Evolutionary conservation across 2,329 filamentous ascomycete species (phyloP).

Genomic region (Aspergillus niger): DNA sequence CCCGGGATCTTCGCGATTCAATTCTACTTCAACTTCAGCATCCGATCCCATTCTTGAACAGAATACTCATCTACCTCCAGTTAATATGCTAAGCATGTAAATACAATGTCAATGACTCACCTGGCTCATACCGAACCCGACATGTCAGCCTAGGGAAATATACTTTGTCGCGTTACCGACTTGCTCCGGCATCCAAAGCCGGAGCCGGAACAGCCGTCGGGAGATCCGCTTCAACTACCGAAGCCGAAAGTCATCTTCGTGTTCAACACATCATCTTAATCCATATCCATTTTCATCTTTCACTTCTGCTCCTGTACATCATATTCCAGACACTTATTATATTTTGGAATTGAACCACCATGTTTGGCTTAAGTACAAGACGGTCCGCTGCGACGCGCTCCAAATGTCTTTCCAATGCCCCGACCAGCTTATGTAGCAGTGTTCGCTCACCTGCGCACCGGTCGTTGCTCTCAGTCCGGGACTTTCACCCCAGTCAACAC

Average conservation of each 20-base stretch:
- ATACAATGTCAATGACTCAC: background rate
- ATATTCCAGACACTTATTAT: background rate
- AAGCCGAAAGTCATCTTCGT: constrained; percentile 13
- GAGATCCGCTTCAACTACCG: constrained; percentile 8
- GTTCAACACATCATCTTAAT: constrained; percentile 4
- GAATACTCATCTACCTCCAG: background rate
- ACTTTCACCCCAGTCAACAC: constrained; percentile 33
- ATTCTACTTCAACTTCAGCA: background rate
- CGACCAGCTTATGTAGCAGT: background rate
- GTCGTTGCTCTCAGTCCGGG: constrained; percentile 15
- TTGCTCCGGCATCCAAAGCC: constrained; percentile 27
- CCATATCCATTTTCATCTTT: background rate
- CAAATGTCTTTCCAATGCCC: constrained; percentile 20
- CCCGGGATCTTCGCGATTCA: background rate
- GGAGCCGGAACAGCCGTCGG: constrained; percentile 23
- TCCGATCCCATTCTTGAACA: background rate
- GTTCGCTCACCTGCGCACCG: constrained; percentile 10
- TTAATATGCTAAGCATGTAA: background rate
- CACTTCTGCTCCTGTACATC: background rate
- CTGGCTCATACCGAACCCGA: background rate
- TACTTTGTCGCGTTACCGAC: constrained; percentile 23
- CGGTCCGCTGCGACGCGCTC: constrained; percentile 22
- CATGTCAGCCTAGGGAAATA: background rate
- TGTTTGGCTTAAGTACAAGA: constrained; percentile 25
- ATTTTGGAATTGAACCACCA: constrained; percentile 5